Evolutionary conservation across 2,329 filamentous ascomycete genomes (phyloP).

Genomic region (Xylaria sp.): DNA sequence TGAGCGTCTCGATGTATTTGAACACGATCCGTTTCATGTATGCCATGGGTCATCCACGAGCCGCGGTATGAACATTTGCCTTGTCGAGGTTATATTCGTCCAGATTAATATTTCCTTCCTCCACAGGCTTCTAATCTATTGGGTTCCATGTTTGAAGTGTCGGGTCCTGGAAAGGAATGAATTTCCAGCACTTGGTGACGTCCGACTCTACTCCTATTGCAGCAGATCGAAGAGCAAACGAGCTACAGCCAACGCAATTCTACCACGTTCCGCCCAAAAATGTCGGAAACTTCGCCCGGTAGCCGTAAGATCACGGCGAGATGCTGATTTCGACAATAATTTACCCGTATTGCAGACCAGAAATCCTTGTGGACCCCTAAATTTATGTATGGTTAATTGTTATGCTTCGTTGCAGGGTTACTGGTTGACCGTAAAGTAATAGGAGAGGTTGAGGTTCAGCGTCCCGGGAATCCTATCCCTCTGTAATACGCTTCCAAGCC

Average conservation of each 20-base stretch:
- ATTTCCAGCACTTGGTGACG: conserved; percentile 20
- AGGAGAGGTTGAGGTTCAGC: too few species aligned
- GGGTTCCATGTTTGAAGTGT: not conserved
- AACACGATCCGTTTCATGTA: conserved; percentile 26
- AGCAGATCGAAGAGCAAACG: conserved; percentile 19
- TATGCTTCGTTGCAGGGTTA: too few species aligned
- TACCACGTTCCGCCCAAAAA: too few species aligned
- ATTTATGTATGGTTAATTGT: too few species aligned
- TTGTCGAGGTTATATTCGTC: not conserved
- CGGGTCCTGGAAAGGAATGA: conserved; percentile 1
- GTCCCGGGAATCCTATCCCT: too few species aligned
- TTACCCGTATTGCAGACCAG: too few species aligned
- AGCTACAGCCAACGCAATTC: conserved; percentile 4
- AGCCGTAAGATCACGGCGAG: too few species aligned
- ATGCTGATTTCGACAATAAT: too few species aligned
- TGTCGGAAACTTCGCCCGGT: too few species aligned
- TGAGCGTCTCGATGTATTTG: conserved; percentile 25
- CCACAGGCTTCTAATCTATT: not conserved
- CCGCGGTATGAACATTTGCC: conserved; percentile 17
- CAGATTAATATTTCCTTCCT: not conserved
- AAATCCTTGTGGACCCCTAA: too few species aligned
- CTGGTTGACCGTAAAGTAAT: too few species aligned
- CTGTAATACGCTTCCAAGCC: too few species aligned
- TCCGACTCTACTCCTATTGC: not conserved
- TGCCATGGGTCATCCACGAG: conserved; percentile 10